These are phyloP conservation scores for Coemansia sp. DNA, from an alignment of 192 early-diverging fungal genomes.

Conservation along the genomic window DNA sequence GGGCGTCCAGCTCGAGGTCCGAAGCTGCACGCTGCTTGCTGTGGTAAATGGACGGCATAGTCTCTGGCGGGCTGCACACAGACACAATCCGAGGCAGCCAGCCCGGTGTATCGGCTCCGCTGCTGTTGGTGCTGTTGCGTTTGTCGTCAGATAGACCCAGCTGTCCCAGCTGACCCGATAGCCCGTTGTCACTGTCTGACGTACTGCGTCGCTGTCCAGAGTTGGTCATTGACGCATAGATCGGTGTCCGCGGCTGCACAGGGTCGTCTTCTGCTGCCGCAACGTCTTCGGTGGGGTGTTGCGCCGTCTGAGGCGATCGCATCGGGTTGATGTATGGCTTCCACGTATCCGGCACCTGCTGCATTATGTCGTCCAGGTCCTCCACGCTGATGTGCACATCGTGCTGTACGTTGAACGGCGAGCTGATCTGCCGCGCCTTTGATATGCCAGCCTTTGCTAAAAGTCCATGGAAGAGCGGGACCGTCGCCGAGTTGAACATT, in stretches of 20 bases:
- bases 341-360: constrained; percentile 40
- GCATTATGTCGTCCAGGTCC: constrained; percentile 50
- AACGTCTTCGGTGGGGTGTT: constrained; percentile 16
- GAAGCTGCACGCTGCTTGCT: constrained; percentile 32
- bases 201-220: constrained; percentile 26
- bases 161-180: constrained; percentile 16
- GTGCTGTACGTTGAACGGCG: constrained; percentile 54
- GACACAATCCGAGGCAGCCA: constrained; percentile 49
- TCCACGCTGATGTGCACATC: constrained; percentile 54
- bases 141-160: not conserved
- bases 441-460: constrained; percentile 45
- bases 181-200: constrained; percentile 3
- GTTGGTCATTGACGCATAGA: constrained; percentile 35
- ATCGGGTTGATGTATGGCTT: constrained; percentile 42
- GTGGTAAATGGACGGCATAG: constrained; percentile 2
- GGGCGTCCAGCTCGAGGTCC: constrained; percentile 2
- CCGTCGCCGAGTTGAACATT: constrained; percentile 36
- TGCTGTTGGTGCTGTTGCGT: constrained; percentile 12
- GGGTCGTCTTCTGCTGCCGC: not conserved
- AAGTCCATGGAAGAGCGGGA: constrained; percentile 41
- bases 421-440: constrained; percentile 44
- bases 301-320: constrained; percentile 23
- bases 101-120: constrained; percentile 27
- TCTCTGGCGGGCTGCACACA: constrained; percentile 30
- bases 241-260: constrained; percentile 29